Evolutionary conservation across 2,329 filamentous ascomycete species (phyloP).

Genomic region (Aspergillus caelatus): DNA sequence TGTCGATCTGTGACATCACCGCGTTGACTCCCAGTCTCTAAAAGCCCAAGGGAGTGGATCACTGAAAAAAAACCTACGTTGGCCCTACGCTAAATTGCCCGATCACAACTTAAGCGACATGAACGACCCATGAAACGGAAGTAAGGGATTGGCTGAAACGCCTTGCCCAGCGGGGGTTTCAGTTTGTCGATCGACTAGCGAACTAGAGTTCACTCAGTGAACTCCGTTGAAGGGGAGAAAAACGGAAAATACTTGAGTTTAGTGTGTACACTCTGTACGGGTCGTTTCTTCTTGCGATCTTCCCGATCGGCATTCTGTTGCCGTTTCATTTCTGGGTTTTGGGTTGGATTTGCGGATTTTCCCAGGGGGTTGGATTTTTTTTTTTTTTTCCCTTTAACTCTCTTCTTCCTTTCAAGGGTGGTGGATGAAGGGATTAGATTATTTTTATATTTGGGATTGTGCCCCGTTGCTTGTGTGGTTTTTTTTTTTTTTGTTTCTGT

Average conservation of each 20-base stretch:
- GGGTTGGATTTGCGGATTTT: conserved; percentile 1
- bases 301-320: conserved; percentile 21
- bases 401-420: neutral
- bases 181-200: neutral
- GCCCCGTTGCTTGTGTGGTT: too few species aligned
- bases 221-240: neutral
- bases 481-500: neutral
- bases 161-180: conserved; percentile 10
- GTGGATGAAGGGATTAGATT: neutral
- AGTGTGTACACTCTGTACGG: neutral
- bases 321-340: conserved; percentile 22
- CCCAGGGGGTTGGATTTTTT: conserved; percentile 13
- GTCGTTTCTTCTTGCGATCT: conserved; percentile 3
- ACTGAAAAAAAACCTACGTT: neutral
- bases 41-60: neutral
- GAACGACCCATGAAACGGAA: conserved; percentile 10
- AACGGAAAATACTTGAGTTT: neutral
- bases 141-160: conserved; percentile 19
- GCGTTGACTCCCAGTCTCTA: neutral
- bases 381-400: neutral
- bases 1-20: conserved; percentile 23
- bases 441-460: neutral
- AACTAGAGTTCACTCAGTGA: neutral
- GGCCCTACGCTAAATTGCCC: conserved; percentile 5
- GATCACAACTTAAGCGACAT: conserved; percentile 2